Base-by-base conservation (phyloP, 345 rosid species). In the Punica granatum region DNA sequence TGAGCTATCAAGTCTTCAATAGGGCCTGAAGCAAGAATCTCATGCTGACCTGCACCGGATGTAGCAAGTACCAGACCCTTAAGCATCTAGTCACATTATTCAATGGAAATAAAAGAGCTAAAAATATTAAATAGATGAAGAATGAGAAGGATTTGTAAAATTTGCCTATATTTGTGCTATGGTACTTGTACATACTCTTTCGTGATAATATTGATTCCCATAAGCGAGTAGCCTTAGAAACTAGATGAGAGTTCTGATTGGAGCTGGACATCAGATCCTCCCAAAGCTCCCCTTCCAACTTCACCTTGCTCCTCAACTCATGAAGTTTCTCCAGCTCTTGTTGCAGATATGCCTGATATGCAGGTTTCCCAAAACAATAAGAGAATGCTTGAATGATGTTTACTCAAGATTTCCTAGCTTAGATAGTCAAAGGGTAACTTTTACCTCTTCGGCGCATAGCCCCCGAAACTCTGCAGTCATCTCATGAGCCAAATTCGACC, bases 381-480 rank as follows among this genome's bases (percentile, higher is more conserved):
- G 58, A 65, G 39, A 69, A 54, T 43, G 33, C 49, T 6, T 51
- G 25, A 41, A 66, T 23, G 23, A 23, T 49, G 26, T 60, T 23
- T 71, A 59, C 18, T 14, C 56, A 63, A 34, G 44, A 65, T 60
- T 0, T 53, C 23, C 34, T 37, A 68, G 6, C 7, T 19, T 36
- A 67, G 37, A 54, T 42, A 34, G 60, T 64, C 33, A 66, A 68
- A 23, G 15, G 49, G 66, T 35, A 69, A 70, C 36, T 64, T 53
- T 64, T 76, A 92, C 99, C 98, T 94, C 99, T 79, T 94, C 99
- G 63, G 99, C 99, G 79, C 99, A 94, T 68, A 94, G 92, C 69
- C 99, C 93, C 83, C 99, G 95, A 73, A 94, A 94, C 72, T 94
- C 99, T 63, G 96, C 99, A 68, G 99, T 94, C 99, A 94, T 91